These are phyloP conservation scores for Eimeria sp. DNA, from an alignment of 169 alveolate genomes.

Conservation along the genomic window DNA sequence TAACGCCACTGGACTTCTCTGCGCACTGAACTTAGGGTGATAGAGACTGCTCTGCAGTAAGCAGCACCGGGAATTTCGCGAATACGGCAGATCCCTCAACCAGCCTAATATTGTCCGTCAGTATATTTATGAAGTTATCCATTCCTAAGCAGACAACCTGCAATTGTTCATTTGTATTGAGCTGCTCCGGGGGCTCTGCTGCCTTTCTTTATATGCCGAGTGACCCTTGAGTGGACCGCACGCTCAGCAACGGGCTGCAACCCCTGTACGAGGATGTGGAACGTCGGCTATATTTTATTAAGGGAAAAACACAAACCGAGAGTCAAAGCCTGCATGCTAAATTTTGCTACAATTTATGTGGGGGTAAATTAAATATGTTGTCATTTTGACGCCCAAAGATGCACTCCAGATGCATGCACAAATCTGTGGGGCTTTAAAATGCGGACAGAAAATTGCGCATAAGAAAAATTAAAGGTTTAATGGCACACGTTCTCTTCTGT, in stretches of 20 bases:
- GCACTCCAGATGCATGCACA: slow-evolving; percentile 59
- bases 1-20: neutral
- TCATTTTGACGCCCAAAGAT: neutral
- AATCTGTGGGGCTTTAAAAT: slow-evolving; percentile 18
- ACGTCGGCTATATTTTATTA: neutral
- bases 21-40: neutral
- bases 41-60: neutral
- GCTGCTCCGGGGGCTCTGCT: neutral
- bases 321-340: neutral
- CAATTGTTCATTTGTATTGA: neutral
- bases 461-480: too few species aligned
- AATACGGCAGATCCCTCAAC: neutral
- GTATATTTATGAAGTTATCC: neutral
- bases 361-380: neutral
- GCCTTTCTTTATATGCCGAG: neutral
- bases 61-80: neutral
- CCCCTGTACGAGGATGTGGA: neutral
- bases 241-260: neutral
- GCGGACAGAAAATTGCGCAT: neutral
- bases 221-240: neutral
- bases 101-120: neutral
- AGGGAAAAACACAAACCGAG: neutral
- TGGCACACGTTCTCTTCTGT: neutral
- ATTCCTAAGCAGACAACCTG: slow-evolving; percentile 13
- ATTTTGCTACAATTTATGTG: neutral